Conservation (phyloP, 805 yeast genomes). For the Sugiyamaella boreocaroliniensis region DNA sequence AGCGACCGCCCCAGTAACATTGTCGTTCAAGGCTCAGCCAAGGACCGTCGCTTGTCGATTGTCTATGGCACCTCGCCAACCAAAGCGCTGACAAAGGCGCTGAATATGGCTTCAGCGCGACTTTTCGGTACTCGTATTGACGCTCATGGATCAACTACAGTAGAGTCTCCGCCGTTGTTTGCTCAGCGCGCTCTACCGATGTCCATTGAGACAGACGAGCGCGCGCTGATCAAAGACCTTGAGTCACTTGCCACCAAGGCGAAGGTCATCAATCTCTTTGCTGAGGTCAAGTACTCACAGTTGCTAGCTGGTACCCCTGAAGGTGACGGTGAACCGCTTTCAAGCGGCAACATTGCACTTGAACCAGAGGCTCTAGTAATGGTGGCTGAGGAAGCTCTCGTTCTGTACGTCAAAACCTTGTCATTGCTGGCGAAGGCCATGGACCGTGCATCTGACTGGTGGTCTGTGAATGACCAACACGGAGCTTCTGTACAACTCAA, state of each 20-base stretch:
- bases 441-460: conserved; percentile 83
- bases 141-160: conserved; percentile 10
- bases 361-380: conserved; percentile 33
- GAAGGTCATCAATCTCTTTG: conserved; percentile 80
- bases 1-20: neutral
- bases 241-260: conserved; percentile 84
- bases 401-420: conserved; percentile 75
- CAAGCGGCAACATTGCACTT: conserved; percentile 20
- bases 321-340: neutral
- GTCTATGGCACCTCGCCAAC: conserved; percentile 51
- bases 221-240: conserved; percentile 34
- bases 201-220: conserved; percentile 22
- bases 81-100: conserved; percentile 80
- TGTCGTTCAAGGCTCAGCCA: neutral
- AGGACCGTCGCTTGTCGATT: conserved; percentile 27
- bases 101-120: conserved; percentile 81
- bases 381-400: conserved; percentile 79
- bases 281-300: conserved; percentile 85
- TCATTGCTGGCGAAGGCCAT: conserved; percentile 80
- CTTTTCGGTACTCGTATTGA: conserved; percentile 53
- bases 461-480: conserved; percentile 46
- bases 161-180: conserved; percentile 20
- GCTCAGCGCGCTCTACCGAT: conserved; percentile 19
- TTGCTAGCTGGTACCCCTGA: conserved; percentile 36
- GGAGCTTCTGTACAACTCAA: conserved; percentile 29